Conservation (phyloP, 1,139 yeast species). For the Pichia sp. region DNA sequence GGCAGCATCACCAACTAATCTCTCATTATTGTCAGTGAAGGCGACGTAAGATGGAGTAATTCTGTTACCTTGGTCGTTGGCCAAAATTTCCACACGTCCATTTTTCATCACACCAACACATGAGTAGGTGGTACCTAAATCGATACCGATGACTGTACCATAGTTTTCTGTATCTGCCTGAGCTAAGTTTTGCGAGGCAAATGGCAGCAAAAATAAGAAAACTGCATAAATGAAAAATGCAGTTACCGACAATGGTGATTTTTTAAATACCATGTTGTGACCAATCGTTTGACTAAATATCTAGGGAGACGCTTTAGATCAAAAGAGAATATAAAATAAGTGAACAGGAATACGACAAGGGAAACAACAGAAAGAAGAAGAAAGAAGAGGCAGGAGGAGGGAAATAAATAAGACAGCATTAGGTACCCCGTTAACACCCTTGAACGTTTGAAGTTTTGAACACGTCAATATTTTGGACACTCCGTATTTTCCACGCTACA, state of each 20-base stretch:
- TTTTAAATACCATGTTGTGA: constrained; percentile 11
- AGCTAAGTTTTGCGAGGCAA: constrained; percentile 37
- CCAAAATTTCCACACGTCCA: constrained; percentile 87
- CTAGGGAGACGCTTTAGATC: not conserved
- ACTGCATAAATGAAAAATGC: constrained; percentile 46
- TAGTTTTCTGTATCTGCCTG: constrained; percentile 52
- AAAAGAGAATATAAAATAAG: too few species aligned
- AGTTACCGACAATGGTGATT: constrained; percentile 14
- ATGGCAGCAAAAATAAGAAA: constrained; percentile 57
- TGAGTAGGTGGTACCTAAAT: constrained; percentile 87
- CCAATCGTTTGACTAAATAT: not conserved
- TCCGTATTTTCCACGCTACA: not conserved
- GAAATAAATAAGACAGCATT: not conserved
- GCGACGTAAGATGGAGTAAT: constrained; percentile 91
- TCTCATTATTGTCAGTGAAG: constrained; percentile 65
- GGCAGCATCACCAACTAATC: constrained; percentile 92
- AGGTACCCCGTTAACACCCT: not conserved
- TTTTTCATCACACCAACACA: constrained; percentile 93
- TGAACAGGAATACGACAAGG: constrained; percentile 21
- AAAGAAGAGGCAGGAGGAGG: not conserved
- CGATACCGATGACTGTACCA: constrained; percentile 82
- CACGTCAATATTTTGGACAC: constrained; percentile 5
- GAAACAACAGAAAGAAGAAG: not conserved
- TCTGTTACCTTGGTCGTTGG: constrained; percentile 95
- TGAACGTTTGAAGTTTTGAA: constrained; percentile 1